These are phyloP conservation scores for Aspergillus tubingensis DNA, from an alignment of 2,329 filamentous ascomycete genomes.

Conservation along the genomic window DNA sequence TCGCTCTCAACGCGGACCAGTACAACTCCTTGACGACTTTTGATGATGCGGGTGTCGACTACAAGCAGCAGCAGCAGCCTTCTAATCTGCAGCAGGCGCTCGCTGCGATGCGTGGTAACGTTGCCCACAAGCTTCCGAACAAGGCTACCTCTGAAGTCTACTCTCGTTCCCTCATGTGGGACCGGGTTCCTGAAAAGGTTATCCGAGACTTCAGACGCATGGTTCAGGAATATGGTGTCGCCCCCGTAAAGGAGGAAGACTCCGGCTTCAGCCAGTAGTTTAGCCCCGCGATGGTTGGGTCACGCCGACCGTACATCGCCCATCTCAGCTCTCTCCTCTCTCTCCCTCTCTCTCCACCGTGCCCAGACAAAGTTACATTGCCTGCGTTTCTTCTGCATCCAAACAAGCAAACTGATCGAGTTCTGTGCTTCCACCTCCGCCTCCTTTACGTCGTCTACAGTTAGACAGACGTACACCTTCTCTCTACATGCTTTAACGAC, in stretches of 20 bases:
- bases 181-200: constrained; percentile 88
- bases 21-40: constrained; percentile 83
- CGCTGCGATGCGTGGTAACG: constrained; percentile 70
- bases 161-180: constrained; percentile 88
- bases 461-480: constrained; percentile 3
- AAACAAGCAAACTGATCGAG: constrained; percentile 11
- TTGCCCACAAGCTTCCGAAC: constrained; percentile 56
- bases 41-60: constrained; percentile 50
- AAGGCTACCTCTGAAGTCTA: constrained; percentile 80
- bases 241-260: constrained; percentile 36
- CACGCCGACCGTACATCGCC: constrained; percentile 8
- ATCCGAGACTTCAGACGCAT: constrained; percentile 91
- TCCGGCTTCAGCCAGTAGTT: constrained; percentile 22
- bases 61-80: constrained; percentile 43
- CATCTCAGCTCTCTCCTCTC: constrained; percentile 7
- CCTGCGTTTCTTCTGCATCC: constrained; percentile 11
- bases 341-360: constrained; percentile 7
- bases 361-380: constrained; percentile 19
- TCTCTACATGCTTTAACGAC: constrained; percentile 12
- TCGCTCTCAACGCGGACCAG: constrained; percentile 80
- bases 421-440: constrained; percentile 14
- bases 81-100: constrained; percentile 63
- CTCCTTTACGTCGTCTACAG: constrained; percentile 17
- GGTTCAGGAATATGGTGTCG: constrained; percentile 69
- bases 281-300: constrained; percentile 5